Conservation (phyloP, 805 yeast genomes). For the Spathaspora passalidarum region DNA sequence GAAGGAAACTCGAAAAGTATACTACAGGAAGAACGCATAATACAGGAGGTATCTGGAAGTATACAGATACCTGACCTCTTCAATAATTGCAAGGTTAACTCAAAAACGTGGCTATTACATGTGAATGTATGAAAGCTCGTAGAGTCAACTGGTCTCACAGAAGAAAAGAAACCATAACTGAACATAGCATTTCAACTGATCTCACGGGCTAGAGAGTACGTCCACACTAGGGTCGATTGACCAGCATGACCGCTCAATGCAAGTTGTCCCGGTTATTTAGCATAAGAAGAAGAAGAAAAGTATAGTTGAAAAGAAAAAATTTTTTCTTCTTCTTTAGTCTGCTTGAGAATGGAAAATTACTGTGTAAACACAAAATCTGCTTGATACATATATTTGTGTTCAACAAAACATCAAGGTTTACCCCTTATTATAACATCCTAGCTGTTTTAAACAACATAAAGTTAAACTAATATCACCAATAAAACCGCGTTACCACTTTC, state of each 20-base stretch:
- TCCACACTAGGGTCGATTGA: conserved; percentile 18
- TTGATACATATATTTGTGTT: conserved; percentile 12
- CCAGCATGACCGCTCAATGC: conserved; percentile 24
- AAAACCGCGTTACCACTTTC: too few species aligned
- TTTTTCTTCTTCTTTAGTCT: not conserved
- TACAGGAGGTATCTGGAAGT: too few species aligned
- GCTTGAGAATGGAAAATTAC: too few species aligned
- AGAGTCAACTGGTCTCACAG: conserved; percentile 11
- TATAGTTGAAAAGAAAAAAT: conserved; percentile 1
- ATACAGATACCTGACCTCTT: too few species aligned
- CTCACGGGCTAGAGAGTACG: conserved; percentile 30
- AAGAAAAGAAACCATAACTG: conserved; percentile 14
- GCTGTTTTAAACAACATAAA: not conserved
- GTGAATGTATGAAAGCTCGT: conserved; percentile 12
- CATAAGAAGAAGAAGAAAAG: conserved; percentile 7
- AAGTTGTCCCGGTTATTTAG: conserved; percentile 17
- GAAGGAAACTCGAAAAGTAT: too few species aligned
- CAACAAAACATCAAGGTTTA: too few species aligned
- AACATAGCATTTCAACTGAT: conserved; percentile 16
- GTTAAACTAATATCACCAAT: not conserved
- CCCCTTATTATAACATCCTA: too few species aligned
- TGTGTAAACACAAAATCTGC: too few species aligned
- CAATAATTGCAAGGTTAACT: too few species aligned
- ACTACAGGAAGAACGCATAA: too few species aligned
- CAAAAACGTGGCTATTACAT: not conserved